Evolutionary conservation across 345 rosid genomes (phyloP), one percentile per base, ranked within the genome.

Genomic region (Corchorus capsularis): DNA sequence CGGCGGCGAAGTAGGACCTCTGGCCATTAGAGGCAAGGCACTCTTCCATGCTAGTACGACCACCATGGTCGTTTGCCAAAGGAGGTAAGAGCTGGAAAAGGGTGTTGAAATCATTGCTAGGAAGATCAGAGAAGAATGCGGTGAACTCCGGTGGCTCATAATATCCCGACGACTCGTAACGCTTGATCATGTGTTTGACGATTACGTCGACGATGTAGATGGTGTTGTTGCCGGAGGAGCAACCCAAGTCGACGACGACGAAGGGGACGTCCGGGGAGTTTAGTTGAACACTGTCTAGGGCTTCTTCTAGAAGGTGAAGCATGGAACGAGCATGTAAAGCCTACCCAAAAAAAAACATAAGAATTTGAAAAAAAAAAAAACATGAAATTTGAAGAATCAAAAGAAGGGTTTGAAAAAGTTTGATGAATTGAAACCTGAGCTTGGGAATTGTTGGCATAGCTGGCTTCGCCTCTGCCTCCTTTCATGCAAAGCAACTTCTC

Each of bases 361-460:
- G 41, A 14, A 20, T 41, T 8, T 6, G 4, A 15, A 70, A 55
- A 54, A 37, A 6, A 13, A 2, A 2, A 12, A 6, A n/a, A 1
- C 1, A 12, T 32, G 8, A 1, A 55, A 17, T n/a, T 17, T 9
- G 6, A 17, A 6, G 27, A 27, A 27, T 27, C 27, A 27, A 27
- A 1, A 6, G 1, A 12, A 66, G 0, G 71, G 54, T 2, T 4
- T 5, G 27, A 19, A 9, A 79, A 41, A 22, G 7, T 39, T 4
- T 4, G 6, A 22, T 35, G 41, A 63, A 27, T 27, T 27, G 27
- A 39, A 34, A 93, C 98, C 98, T 95, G 99, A 41, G 99, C 99
- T 88, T 95, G 91, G 53, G 98, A 91, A 88, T 95, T 95, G 70
- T 85, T 94, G 78, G 96, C 98, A 80, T 94, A 94, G 90, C 98